Evolutionary conservation across 257 asterid genomes (phyloP).

Genomic region (Pogostemon cablin): DNA sequence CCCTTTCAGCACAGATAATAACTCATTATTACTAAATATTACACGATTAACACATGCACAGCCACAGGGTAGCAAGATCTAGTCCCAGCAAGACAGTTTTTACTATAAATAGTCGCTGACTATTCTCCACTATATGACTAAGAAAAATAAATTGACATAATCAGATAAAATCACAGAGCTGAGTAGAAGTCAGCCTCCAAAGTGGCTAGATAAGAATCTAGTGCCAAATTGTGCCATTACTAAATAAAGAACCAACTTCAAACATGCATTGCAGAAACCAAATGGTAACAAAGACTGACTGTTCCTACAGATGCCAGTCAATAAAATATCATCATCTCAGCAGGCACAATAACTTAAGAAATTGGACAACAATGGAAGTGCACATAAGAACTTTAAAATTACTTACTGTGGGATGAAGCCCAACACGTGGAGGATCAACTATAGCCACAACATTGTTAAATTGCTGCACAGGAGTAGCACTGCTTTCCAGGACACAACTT

Average conservation of each 20-base stretch:
- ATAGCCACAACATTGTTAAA: slow-evolving; percentile 87
- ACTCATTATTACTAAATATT: background rate
- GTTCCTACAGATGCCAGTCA: background rate
- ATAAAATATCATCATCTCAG: background rate
- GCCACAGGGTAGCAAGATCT: background rate
- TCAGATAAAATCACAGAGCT: slow-evolving; percentile 11
- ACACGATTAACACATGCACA: background rate
- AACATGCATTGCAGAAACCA: background rate
- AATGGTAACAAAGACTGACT: background rate
- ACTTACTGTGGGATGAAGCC: slow-evolving; percentile 99
- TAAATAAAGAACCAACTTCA: slow-evolving; percentile 5
- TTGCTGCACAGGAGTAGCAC: slow-evolving; percentile 38
- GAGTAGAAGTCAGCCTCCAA: background rate
- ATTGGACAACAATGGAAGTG: background rate
- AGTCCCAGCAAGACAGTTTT: background rate
- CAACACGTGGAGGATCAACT: slow-evolving; percentile 99
- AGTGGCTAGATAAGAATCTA: slow-evolving; percentile 5
- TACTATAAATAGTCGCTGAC: background rate
- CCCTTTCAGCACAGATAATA: background rate
- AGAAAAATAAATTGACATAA: background rate
- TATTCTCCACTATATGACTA: slow-evolving; percentile 4
- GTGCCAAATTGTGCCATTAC: background rate
- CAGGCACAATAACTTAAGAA: background rate
- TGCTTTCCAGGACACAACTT: slow-evolving; percentile 39
- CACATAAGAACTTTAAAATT: slow-evolving; percentile 27